Base-by-base conservation (phyloP, 2,329 filamentous ascomycete species). In the Cercospora beticola region DNA sequence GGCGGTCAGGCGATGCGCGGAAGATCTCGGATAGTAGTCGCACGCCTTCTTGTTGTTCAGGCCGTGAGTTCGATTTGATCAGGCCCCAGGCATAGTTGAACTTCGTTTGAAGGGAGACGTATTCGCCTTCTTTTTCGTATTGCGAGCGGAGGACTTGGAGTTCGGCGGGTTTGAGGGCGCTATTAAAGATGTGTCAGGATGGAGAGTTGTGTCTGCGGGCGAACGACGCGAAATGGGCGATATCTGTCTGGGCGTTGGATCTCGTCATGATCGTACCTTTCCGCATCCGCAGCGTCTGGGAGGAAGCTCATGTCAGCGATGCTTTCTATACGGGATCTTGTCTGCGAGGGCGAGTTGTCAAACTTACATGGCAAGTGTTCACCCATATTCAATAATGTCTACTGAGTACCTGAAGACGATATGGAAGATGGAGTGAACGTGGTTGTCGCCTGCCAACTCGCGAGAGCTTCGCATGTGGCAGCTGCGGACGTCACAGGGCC, bases 21-120 rank as follows among this genome's bases (percentile, higher is more conserved):
- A 98, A 99, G 82, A 99, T 99, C 75, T 68, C 70, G 28, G 72
- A 74, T 52, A 73, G 70, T 26, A 73, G 65, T n/a, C 72, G 72
- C 2, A 73, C 72, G 64, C 71, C 72, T 70, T 73, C 68, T 62
- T 73, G 69, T 70, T 71, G 72, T 76, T 99, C 94, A 79, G 86
- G 81, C 73, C 95, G 92, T 63, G 86, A 83, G 79, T 88, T 89
- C 70, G 94, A 97, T 85, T 98, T 99, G 76, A 99, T 97, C 74
- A 99, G 87, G 74, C 95, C 95, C 95, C 95, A 99, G 79, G 95
- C 94, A 81, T 94, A 98, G 88, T 99, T 99, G 88, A 99, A 99
- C 80, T 98, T 98, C 70, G 95, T 99, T 82, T 99, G 95, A 49
- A 99, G 88, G 69, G 94, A 94, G 70, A 97, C 94, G 85, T 97